These are phyloP conservation scores for Saccharomycopsis capsularis DNA, from an alignment of 805 yeast species.

Conservation along the genomic window DNA sequence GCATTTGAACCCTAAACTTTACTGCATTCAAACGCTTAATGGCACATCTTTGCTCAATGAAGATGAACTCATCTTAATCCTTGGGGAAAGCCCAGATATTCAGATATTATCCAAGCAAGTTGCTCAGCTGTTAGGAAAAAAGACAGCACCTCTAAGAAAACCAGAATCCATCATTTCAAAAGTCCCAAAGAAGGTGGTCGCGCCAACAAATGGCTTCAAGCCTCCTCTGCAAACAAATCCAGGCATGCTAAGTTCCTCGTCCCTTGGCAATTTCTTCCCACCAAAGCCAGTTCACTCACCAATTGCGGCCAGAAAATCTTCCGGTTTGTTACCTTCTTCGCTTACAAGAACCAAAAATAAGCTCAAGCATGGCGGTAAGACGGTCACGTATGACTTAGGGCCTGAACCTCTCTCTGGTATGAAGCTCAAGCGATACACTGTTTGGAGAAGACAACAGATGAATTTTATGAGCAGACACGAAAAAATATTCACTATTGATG, in stretches of 20 bases:
- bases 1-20: conserved; percentile 31
- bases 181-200: not conserved
- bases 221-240: conserved; percentile 1
- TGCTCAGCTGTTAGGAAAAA: conserved; percentile 25
- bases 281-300: conserved; percentile 25
- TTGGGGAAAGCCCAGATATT: conserved; percentile 36
- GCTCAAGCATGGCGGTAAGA: not conserved
- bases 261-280: conserved; percentile 24
- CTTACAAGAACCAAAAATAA: conserved; percentile 8
- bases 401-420: conserved; percentile 31
- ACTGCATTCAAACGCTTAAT: conserved; percentile 30
- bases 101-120: conserved; percentile 39
- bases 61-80: conserved; percentile 34
- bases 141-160: not conserved
- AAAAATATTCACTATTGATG: conserved; percentile 80
- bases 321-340: conserved; percentile 14
- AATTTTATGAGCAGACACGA: conserved; percentile 76
- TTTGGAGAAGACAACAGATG: conserved; percentile 84
- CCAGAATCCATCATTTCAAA: not conserved
- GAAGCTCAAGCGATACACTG: conserved; percentile 74
- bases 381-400: conserved; percentile 8
- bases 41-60: conserved; percentile 30
- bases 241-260: not conserved
- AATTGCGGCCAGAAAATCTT: conserved; percentile 2
- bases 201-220: not conserved